phyloP scores from a whole-genome alignment of 768 basidiomycete genomes.

The Tephrocybe rancida region DNA sequence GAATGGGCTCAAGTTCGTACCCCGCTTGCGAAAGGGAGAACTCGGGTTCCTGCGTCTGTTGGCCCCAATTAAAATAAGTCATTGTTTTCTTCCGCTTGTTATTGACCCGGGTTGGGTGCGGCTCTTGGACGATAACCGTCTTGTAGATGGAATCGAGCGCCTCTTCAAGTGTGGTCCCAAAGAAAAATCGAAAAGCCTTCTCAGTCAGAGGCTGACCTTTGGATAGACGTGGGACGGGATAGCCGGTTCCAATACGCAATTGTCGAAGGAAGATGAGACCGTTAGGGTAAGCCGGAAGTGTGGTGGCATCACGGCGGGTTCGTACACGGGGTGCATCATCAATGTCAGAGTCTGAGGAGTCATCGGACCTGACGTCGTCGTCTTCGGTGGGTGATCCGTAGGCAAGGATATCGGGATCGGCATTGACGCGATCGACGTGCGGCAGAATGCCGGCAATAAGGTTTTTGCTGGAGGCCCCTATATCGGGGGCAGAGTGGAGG shows the following conservation, averaged over 20 bases:
- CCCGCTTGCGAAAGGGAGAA: too few species aligned
- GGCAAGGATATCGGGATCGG: conserved; percentile 15
- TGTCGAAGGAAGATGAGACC: conserved; percentile 2
- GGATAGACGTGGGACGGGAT: too few species aligned
- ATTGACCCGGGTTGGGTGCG: too few species aligned
- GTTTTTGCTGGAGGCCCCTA: conserved; percentile 17
- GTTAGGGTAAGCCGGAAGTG: background rate
- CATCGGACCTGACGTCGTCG: background rate
- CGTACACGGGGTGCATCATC: background rate
- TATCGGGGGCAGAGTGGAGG: conserved; percentile 27
- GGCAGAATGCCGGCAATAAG: conserved; percentile 24
- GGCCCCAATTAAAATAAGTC: too few species aligned
- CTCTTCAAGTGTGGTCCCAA: too few species aligned
- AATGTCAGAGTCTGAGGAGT: background rate
- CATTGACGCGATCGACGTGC: conserved; percentile 5
- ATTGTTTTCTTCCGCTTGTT: too few species aligned
- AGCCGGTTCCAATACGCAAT: background rate
- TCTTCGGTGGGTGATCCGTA: conserved; percentile 6
- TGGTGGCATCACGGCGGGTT: background rate
- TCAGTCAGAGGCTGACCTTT: too few species aligned
- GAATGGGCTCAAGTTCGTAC: too few species aligned
- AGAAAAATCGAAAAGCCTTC: too few species aligned
- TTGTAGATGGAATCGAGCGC: too few species aligned
- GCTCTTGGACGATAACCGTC: too few species aligned
- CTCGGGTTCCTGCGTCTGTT: too few species aligned